Evolutionary conservation across 2,329 filamentous ascomycete species (phyloP), one percentile per base, ranked within the genome.

Genomic region (Cercospora brassicicola): DNA sequence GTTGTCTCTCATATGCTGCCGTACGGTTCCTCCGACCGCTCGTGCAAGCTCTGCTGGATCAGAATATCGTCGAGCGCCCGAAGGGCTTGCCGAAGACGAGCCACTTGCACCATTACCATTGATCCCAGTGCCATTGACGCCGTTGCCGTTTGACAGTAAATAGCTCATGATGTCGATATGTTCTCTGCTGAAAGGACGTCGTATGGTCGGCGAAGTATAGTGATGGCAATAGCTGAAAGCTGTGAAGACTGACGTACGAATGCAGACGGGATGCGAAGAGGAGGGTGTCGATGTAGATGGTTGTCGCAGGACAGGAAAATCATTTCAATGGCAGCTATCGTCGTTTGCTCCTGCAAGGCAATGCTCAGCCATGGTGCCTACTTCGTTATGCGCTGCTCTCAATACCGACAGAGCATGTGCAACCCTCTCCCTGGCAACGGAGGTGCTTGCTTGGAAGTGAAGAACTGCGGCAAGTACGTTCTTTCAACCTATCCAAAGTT

Each of bases 401-500:
- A 28, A n/a, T 13, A 55, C 23, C 7, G 48, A 55, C 48, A 30
- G 11, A 30, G 23, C 23, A 26, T 15, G 48, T 15, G 23, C 26
- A 5, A 2, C 23, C 15, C 48, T 55, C 48, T 55, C 48, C 48
- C 23, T 28, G 23, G 5, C 48, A 5, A 55, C 23, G 48, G 23
- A 30, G 9, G 23, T 53, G 13, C 13, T 28, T 30, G 20, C 48
- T 55, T 28, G 13, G 6, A 2, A 13, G 45, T 51, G 20, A 13
- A 15, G 48, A 1, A 55, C 23, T 6, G 13, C 10, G 15, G 36
- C 10, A 28, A 28, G 20, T 26, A 6, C 26, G 23, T 30, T 55
- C 23, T 26, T 23, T 72, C 61, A 76, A 4, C 72, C 75, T 30
- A 78, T 66, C 73, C 73, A 79, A 72, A 87, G 87, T 78, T 92